These are phyloP conservation scores for Ramaria sp. DNA, from an alignment of 768 basidiomycete species.

Conservation along the genomic window DNA sequence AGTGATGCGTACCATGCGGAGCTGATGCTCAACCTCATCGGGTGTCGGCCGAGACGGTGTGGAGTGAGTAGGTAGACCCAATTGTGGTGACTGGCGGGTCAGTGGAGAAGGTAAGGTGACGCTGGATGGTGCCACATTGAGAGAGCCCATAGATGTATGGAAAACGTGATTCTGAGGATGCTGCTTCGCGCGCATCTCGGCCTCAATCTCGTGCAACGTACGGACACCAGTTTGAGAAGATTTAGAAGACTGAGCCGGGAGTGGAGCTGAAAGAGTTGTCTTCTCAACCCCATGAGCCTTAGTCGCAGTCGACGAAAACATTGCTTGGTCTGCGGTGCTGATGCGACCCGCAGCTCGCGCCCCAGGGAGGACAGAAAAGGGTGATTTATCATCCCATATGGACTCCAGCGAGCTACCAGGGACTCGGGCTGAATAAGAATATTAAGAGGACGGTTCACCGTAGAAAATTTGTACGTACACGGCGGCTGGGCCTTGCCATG, in stretches of 20 bases:
- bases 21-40: slow-evolving; percentile 10
- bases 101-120: slow-evolving; percentile 27
- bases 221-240: slow-evolving; percentile 28
- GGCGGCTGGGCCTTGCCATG: neutral
- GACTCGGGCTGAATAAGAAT: neutral
- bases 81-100: neutral
- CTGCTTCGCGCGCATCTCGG: slow-evolving; percentile 54
- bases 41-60: slow-evolving; percentile 32
- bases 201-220: slow-evolving; percentile 74
- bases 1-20: slow-evolving; percentile 14
- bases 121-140: neutral
- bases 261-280: slow-evolving; percentile 15
- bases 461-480: neutral
- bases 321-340: slow-evolving; percentile 27
- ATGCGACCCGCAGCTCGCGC: slow-evolving; percentile 30
- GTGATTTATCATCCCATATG: slow-evolving; percentile 76
- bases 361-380: slow-evolving; percentile 56
- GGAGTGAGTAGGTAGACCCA: slow-evolving; percentile 49
- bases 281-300: slow-evolving; percentile 9
- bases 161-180: neutral
- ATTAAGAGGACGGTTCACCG: neutral
- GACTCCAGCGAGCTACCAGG: slow-evolving; percentile 42
- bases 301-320: slow-evolving; percentile 17
- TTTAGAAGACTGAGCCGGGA: neutral
- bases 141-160: neutral